A percentile compares a stretch with the other conserved stretches of the same genome.
Conservation (phyloP, 176 grass and related monocot species). For the Rhynchospora tenuis region DNA sequence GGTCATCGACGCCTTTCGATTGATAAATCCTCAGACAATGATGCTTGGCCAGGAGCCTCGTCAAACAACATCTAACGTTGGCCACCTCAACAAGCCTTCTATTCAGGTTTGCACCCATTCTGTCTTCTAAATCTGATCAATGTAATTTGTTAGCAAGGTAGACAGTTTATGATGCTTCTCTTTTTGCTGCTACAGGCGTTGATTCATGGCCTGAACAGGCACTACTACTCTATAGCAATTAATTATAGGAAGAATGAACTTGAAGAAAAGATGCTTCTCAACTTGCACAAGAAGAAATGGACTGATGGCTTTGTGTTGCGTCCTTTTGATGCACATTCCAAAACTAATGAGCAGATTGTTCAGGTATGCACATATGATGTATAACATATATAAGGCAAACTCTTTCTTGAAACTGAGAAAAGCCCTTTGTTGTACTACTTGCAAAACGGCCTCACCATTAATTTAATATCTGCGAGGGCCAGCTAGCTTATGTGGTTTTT, state of each 20-base stretch:
- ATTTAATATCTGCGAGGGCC: not conserved
- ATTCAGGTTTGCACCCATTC: slow-evolving; percentile 58
- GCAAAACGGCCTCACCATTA: not conserved
- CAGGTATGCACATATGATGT: slow-evolving; percentile 36
- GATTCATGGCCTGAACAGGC: slow-evolving; percentile 92
- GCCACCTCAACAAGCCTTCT: slow-evolving; percentile 96
- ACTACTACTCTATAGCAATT: slow-evolving; percentile 99
- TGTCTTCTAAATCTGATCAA: not conserved
- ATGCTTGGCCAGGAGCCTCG: slow-evolving; percentile 98
- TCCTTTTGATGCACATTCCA: slow-evolving; percentile 70
- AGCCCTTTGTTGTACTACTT: not conserved
- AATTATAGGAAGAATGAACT: slow-evolving; percentile 99
- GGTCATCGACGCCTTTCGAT: slow-evolving; percentile 95
- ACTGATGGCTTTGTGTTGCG: slow-evolving; percentile 82
- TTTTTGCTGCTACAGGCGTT: slow-evolving; percentile 52
- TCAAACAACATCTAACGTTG: slow-evolving; percentile 96
- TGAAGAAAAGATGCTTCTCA: slow-evolving; percentile 93
- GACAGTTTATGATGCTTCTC: not conserved
- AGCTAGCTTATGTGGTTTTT: not conserved
- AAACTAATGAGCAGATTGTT: slow-evolving; percentile 92
- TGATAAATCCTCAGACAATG: slow-evolving; percentile 99
- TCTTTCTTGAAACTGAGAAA: not conserved
- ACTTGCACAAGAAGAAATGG: slow-evolving; percentile 99
- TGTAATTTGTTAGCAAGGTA: not conserved
- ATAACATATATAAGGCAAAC: not conserved